Conservation (phyloP, 1,139 yeast species). For the Meyerozyma guilliermondii region DNA sequence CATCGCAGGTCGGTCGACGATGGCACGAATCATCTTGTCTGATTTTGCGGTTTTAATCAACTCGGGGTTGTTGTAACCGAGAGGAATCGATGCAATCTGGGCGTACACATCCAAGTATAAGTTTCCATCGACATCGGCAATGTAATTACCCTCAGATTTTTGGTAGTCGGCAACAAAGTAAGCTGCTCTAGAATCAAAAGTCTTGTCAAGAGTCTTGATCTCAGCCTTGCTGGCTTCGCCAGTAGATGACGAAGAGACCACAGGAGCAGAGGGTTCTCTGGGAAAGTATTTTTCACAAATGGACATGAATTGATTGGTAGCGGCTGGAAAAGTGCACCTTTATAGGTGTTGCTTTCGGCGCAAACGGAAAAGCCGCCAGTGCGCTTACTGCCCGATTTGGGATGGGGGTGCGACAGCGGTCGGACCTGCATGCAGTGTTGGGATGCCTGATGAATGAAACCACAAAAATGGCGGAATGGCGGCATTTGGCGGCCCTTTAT, state of each 20-base stretch:
- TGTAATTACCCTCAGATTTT: conserved; percentile 66
- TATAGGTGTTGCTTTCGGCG: not conserved
- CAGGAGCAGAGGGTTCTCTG: conserved; percentile 60
- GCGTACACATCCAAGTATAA: conserved; percentile 64
- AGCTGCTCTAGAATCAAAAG: conserved; percentile 62
- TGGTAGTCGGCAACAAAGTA: conserved; percentile 67
- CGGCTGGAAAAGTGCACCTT: not conserved
- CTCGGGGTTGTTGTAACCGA: conserved; percentile 77
- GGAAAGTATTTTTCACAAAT: conserved; percentile 56
- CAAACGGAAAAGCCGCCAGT: conserved; percentile 1
- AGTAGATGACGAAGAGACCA: conserved; percentile 46
- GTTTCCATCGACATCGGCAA: conserved; percentile 71
- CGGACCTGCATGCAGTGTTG: not conserved
- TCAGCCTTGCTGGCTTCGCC: conserved; percentile 55
- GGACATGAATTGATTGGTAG: conserved; percentile 22
- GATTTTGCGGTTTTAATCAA: conserved; percentile 57
- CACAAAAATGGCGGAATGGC: not conserved
- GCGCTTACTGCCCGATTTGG: conserved; percentile 1
- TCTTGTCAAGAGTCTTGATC: conserved; percentile 44
- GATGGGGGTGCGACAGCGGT: not conserved
- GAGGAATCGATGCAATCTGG: conserved; percentile 73
- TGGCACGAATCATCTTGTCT: conserved; percentile 59
- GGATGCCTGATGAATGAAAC: not conserved
- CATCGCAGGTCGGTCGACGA: conserved; percentile 72
- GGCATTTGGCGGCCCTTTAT: not conserved